phyloP scores from a whole-genome alignment of 2,329 filamentous ascomycete species.

The Aureobasidium namibiae region DNA sequence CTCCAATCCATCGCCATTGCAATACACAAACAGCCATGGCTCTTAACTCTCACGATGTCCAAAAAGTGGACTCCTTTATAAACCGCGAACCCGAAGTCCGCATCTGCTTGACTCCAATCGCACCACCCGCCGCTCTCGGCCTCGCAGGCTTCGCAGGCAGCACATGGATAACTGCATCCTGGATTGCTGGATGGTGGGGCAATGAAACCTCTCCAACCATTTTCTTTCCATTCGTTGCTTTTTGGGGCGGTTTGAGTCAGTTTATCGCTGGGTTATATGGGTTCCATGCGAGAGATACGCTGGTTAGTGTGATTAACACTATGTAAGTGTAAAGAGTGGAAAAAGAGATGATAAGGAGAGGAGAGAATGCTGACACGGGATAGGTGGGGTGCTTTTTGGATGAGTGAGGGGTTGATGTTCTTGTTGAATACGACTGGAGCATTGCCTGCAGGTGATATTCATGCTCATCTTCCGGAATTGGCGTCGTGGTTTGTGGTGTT shows the following conservation, averaged over 20 bases:
- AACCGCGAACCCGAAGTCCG: constrained; percentile 17
- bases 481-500: constrained; percentile 20
- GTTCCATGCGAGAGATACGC: constrained; percentile 18
- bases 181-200: constrained; percentile 19
- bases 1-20: no score
- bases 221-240: constrained; percentile 24
- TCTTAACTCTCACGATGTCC: not conserved
- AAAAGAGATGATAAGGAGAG: not conserved
- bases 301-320: constrained; percentile 20
- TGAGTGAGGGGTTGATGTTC: constrained; percentile 11
- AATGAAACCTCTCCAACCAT: constrained; percentile 18
- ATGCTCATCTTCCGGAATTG: constrained; percentile 19
- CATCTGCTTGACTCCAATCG: constrained; percentile 24
- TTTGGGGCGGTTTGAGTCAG: constrained; percentile 23
- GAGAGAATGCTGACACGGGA: not conserved
- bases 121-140: constrained; percentile 24
- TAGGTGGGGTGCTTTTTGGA: constrained; percentile 21
- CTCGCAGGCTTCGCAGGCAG: constrained; percentile 24
- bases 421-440: constrained; percentile 3
- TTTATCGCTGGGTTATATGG: constrained; percentile 23
- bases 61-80: not conserved
- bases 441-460: constrained; percentile 8
- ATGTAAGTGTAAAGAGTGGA: not conserved
- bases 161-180: constrained; percentile 22
- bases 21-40: not conserved